Evolutionary conservation across 2,329 filamentous ascomycete genomes (phyloP), one percentile per base, ranked within the genome.

Genomic region (Pleurostoma richardsiae): DNA sequence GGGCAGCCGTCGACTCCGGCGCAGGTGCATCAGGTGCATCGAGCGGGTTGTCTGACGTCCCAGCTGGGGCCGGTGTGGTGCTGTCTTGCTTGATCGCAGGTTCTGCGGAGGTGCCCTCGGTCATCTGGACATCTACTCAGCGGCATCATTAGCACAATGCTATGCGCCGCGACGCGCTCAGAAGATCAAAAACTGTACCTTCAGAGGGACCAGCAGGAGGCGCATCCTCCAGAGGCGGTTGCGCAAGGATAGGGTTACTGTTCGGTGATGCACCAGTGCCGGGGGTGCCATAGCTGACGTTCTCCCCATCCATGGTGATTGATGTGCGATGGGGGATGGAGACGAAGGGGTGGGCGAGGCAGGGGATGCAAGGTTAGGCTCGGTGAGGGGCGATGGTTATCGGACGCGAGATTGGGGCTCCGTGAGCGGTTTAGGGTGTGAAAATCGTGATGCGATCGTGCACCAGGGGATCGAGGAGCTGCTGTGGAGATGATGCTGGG

Each of bases 1-100:
- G 66, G 52, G 70, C 77, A 52, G 77, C 71, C 45, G 74, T 77
- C 51, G 79, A 79, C 57, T 87, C 80, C 43, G 77, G 73, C 50
- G 77, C 77, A 33, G 83, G 83, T 42, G 76, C 84, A 50, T 80
- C 74, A 39, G 84, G 82, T 47, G 83, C 82, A 71, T 90, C 83
- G 56, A 85, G 72, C n/a, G 82, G 79, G 59, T 84, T 86, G 60
- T 86, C 83, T 51, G 69, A 70, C 42, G 59, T 57, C 47, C 66
- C 71, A 52, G 72, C 73, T 50, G 81, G 75, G 26, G 77, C 80
- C 44, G 77, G 74, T 30, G 80, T 79, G 38, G 76, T 73, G 57
- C 73, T 80, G 54, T 85, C 82, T 61, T 82, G 79, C 65, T 83
- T 83, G 46, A 81, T 74, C 33, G 66, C 66, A 42, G 72, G 66